Base-by-base conservation (phyloP, 352 stramenopile genomes). In the Pythium grandisporangium region DNA sequence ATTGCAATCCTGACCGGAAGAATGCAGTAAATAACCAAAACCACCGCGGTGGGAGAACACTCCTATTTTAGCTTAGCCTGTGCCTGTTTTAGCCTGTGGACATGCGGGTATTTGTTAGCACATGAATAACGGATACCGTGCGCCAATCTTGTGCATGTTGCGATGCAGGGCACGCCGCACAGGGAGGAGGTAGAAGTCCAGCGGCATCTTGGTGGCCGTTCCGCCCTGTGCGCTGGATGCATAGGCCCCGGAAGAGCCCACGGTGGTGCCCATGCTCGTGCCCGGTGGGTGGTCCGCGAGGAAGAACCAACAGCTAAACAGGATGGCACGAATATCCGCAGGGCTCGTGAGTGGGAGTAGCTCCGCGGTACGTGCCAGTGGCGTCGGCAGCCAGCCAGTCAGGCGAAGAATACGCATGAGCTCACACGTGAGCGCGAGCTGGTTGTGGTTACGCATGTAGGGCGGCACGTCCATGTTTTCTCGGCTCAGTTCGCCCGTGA, bases 251-350 rank as follows among this genome's bases (percentile, higher is more conserved):
- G n/a, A n/a, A n/a, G n/a, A n/a, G 42, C 41, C 7, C 58, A 30
- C 10, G 48, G 33, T 61, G 45, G 24, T 40, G 53, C 3, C 30
- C 47, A 16, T 56, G 53, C 1, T 42, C 56, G 41, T 12, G 11
- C 26, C 44, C 6, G 79, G 79, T 6, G 79, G 76, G 22, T 88
- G 70, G 37, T 92, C 77, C 1, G 69, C 67, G 33, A 92, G 62
- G 48, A 81, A 92, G 45, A 84, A 86, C 79, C 79, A 92, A 47
- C 75, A 85, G 51, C 71, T 84, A 26, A 88, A 86, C 29, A 92
- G 65, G 42, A 92, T 85, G 1, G 56, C 58, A 19, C 79, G 76
- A 27, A 90, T 83, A 30, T 92, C 79, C 6, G 61, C 61, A 0
- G 79, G 69, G 11, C 68, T 75, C 1, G 77, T 82, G 25, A 85